phyloP scores from a whole-genome alignment of 495 filamentous ascomycete genomes.

The Penicillium silybi region DNA sequence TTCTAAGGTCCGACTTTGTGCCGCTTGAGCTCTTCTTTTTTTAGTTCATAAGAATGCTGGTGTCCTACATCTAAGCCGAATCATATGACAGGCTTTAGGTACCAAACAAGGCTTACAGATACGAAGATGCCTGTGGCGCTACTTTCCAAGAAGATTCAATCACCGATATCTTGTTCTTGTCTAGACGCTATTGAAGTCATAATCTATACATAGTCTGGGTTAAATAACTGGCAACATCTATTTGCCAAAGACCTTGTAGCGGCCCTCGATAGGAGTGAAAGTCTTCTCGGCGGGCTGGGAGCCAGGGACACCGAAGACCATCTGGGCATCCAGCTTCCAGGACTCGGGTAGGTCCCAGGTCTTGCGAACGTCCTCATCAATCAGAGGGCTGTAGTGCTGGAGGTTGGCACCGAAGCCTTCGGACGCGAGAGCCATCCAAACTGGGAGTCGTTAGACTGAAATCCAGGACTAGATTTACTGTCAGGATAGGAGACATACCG shows the following conservation, averaged over 20 bases:
- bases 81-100: too few relatives aligned
- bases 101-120: too few relatives aligned
- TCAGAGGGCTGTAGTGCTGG: slow-evolving; percentile 53
- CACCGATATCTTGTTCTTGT: not conserved
- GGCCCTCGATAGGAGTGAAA: slow-evolving; percentile 34
- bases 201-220: not conserved
- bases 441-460: slow-evolving; percentile 14
- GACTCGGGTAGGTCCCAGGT: slow-evolving; percentile 39
- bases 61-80: too few relatives aligned
- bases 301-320: slow-evolving; percentile 46
- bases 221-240: slow-evolving; percentile 4
- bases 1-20: too few relatives aligned
- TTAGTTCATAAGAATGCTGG: too few relatives aligned
- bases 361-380: slow-evolving; percentile 41
- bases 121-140: too few relatives aligned
- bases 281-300: slow-evolving; percentile 34
- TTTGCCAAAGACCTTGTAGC: slow-evolving; percentile 43
- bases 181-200: not conserved
- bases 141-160: too few relatives aligned
- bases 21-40: too few relatives aligned
- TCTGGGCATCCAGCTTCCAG: slow-evolving; percentile 49
- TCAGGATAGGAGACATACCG: slow-evolving; percentile 18
- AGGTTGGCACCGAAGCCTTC: slow-evolving; percentile 52
- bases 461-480: not conserved
- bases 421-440: slow-evolving; percentile 48